Percentiles rank a stretch among this genome's conserved stretches.
These are phyloP conservation scores for Ophiocordyceps camponoti-saundersi DNA, from an alignment of 2,329 filamentous ascomycete genomes.

Conservation along the genomic window DNA sequence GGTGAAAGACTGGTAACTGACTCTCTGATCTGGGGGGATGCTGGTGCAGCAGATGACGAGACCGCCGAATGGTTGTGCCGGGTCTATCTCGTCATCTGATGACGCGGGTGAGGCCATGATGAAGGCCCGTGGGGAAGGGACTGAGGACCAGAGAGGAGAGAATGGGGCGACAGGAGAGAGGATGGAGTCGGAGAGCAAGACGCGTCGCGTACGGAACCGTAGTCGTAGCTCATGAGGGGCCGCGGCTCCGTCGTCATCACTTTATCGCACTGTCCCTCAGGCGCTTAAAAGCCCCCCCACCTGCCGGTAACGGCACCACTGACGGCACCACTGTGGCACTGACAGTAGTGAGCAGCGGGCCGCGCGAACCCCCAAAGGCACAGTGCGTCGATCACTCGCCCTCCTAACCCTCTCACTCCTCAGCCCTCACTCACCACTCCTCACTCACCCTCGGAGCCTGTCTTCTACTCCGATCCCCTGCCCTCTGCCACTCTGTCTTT, in stretches of 20 bases:
- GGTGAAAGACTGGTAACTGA: slow-evolving; percentile 22
- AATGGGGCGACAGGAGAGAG: not conserved
- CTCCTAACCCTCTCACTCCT: too few species aligned
- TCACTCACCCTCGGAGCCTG: too few species aligned
- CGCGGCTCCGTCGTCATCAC: too few species aligned
- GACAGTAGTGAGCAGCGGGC: not conserved
- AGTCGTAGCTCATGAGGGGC: not conserved
- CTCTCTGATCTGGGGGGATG: slow-evolving; percentile 61
- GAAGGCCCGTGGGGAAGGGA: not conserved
- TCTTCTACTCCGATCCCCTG: too few species aligned
- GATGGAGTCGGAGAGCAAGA: too few species aligned
- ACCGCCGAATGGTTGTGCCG: slow-evolving; percentile 47
- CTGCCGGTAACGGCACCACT: not conserved
- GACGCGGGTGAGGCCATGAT: slow-evolving; percentile 12
- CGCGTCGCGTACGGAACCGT: not conserved
- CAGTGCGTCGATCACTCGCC: not conserved
- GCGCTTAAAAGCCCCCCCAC: not conserved
- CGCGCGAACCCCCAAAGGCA: not conserved
- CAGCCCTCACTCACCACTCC: not conserved
- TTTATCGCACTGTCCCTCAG: not conserved
- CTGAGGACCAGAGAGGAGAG: not conserved
- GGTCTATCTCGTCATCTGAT: slow-evolving; percentile 26
- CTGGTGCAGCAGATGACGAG: slow-evolving; percentile 79
- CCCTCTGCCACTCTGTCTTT: too few species aligned
- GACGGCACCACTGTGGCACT: too few species aligned